These are phyloP conservation scores for Cudoniella acicularis DNA, from an alignment of 495 filamentous ascomycete genomes.

Conservation along the genomic window DNA sequence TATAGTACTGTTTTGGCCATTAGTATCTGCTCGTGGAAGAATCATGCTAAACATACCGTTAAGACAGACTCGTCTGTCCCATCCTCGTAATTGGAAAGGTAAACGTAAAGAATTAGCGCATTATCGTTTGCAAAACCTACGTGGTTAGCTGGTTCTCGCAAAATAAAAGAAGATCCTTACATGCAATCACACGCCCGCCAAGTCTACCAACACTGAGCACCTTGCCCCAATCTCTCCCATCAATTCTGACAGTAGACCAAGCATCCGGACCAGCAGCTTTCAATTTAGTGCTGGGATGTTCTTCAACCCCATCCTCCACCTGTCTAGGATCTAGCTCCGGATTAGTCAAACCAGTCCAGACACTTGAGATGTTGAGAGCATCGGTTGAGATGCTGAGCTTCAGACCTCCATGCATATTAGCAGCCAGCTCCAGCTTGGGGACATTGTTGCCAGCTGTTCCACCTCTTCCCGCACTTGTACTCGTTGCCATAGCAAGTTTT, in stretches of 20 bases:
- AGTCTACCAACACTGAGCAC: constrained; percentile 86
- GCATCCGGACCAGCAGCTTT: constrained; percentile 55
- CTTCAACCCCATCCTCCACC: constrained; percentile 57
- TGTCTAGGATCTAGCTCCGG: constrained; percentile 76
- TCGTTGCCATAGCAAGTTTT: constrained; percentile 55
- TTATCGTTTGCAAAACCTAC: constrained; percentile 60
- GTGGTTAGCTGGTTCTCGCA: neutral
- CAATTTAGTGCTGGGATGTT: constrained; percentile 73
- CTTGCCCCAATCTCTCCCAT: constrained; percentile 86
- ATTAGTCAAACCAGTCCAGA: constrained; percentile 80
- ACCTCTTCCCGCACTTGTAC: constrained; percentile 22
- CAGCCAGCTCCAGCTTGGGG: constrained; percentile 74
- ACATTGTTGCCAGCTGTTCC: constrained; percentile 27
- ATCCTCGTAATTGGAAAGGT: constrained; percentile 65
- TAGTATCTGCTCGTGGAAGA: constrained; percentile 14
- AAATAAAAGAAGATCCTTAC: constrained; percentile 34
- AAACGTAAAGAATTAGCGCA: constrained; percentile 90
- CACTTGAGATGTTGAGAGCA: constrained; percentile 71
- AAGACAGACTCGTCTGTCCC: constrained; percentile 69
- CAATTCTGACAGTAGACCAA: constrained; percentile 84
- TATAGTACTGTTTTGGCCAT: constrained; percentile 30
- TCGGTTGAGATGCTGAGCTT: constrained; percentile 73
- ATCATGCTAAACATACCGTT: constrained; percentile 52
- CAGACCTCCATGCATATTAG: constrained; percentile 88
- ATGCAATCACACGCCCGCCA: constrained; percentile 88